A percentile compares a stretch with the other conserved stretches of the same genome.
Evolutionary conservation across 2,329 filamentous ascomycete species (phyloP).

Genomic region (Ophiostoma tasmaniense): DNA sequence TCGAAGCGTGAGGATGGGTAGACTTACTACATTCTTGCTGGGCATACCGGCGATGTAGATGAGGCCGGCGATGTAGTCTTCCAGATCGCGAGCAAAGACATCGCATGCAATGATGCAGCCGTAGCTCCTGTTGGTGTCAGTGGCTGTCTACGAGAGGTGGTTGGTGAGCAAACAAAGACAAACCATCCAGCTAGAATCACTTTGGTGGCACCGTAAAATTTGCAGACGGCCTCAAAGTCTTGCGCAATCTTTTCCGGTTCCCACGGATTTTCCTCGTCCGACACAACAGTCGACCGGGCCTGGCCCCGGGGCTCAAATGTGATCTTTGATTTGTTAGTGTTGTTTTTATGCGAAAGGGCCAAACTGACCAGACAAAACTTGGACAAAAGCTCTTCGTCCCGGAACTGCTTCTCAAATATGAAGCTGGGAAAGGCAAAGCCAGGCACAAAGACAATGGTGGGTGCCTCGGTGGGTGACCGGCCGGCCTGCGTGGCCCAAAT

Average conservation of each 20-base stretch:
- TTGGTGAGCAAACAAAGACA: neutral
- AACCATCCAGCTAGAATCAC: slow-evolving; percentile 14
- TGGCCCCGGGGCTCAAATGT: slow-evolving; percentile 17
- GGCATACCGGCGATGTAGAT: slow-evolving; percentile 13
- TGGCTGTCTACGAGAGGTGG: too few species aligned
- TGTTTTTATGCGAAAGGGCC: neutral
- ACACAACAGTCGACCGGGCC: slow-evolving; percentile 10
- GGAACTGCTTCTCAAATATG: slow-evolving; percentile 17
- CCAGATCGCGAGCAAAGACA: slow-evolving; percentile 9
- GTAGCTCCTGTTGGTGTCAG: slow-evolving; percentile 10
- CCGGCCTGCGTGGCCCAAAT: slow-evolving; percentile 18
- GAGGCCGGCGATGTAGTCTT: slow-evolving; percentile 8
- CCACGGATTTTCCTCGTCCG: slow-evolving; percentile 4
- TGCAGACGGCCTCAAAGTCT: slow-evolving; percentile 17
- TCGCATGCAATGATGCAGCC: slow-evolving; percentile 11
- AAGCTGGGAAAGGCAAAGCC: slow-evolving; percentile 15
- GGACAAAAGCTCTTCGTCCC: slow-evolving; percentile 12
- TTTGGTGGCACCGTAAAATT: slow-evolving; percentile 12
- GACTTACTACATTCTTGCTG: neutral
- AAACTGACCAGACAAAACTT: slow-evolving; percentile 13
- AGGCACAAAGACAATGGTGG: slow-evolving; percentile 16
- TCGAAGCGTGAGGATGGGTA: too few species aligned
- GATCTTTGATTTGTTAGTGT: neutral
- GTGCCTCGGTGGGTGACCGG: slow-evolving; percentile 5
- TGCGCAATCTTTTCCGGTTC: slow-evolving; percentile 6